Percentiles rank a stretch among this genome's conserved stretches.
Conservation (phyloP, 1,139 yeast genomes). For the Pichia sp. region DNA sequence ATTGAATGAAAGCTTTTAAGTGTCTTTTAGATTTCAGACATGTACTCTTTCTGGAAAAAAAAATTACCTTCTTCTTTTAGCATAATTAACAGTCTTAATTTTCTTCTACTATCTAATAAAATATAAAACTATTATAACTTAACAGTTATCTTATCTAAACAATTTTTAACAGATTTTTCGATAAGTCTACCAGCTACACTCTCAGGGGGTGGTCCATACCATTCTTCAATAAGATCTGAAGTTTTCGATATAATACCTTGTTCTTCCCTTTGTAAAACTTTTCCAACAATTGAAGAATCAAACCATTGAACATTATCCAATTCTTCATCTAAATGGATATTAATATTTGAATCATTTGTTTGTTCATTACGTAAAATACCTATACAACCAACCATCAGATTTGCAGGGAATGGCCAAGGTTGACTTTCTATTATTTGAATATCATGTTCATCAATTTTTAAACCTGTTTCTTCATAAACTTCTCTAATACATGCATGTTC, state of each 20-base stretch:
- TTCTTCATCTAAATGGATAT: conserved; percentile 79
- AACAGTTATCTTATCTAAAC: background rate
- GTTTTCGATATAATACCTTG: background rate
- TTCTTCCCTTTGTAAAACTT: conserved; percentile 6
- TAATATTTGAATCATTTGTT: conserved; percentile 44
- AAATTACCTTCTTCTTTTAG: too few relatives aligned
- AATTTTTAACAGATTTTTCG: background rate
- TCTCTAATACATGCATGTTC: conserved; percentile 86
- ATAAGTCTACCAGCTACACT: conserved; percentile 17
- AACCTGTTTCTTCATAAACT: conserved; percentile 95
- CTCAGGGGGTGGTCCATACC: conserved; percentile 15
- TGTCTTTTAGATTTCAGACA: too few relatives aligned
- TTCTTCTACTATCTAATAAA: too few relatives aligned
- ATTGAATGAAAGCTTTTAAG: too few relatives aligned
- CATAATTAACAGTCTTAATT: too few relatives aligned
- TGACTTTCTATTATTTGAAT: conserved; percentile 65
- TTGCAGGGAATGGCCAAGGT: conserved; percentile 97
- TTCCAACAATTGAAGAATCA: conserved; percentile 42
- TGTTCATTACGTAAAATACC: conserved; percentile 66
- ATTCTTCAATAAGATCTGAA: conserved; percentile 4
- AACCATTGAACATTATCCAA: conserved; percentile 83
- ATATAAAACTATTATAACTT: background rate
- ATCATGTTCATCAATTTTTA: conserved; percentile 39
- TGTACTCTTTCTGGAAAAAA: too few relatives aligned
- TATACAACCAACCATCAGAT: conserved; percentile 87